These are phyloP conservation scores for Diplosphaera chodatii DNA, from an alignment of 139 green algal species.

Conservation along the genomic window DNA sequence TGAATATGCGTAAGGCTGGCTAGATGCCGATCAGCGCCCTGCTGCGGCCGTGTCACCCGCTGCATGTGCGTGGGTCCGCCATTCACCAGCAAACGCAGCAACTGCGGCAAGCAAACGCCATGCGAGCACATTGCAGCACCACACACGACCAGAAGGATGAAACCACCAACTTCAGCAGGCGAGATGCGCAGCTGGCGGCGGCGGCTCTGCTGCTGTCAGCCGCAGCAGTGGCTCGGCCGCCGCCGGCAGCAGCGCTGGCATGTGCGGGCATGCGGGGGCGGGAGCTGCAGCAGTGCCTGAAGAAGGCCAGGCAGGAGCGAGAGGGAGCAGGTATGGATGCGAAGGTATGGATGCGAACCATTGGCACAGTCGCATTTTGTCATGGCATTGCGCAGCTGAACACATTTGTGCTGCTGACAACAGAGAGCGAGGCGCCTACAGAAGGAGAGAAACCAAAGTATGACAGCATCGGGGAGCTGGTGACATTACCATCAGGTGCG, in stretches of 20 bases:
- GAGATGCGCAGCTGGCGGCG: background rate
- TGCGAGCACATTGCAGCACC: background rate
- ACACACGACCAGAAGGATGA: background rate
- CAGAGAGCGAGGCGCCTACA: background rate
- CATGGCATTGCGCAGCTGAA: no score
- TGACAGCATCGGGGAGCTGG: slow-evolving; percentile 48
- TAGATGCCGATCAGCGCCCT: no score
- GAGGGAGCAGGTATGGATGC: slow-evolving; percentile 7
- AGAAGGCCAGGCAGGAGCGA: slow-evolving; percentile 9
- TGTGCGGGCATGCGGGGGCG: slow-evolving; percentile 35
- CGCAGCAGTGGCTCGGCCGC: no score
- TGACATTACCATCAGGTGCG: slow-evolving; percentile 43
- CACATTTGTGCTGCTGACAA: no score
- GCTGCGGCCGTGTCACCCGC: no score
- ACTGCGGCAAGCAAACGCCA: no score
- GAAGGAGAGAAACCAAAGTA: slow-evolving; percentile 20
- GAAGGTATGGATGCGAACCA: no score
- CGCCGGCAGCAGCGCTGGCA: background rate
- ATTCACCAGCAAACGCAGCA: no score
- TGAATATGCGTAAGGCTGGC: no score
- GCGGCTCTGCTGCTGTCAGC: background rate
- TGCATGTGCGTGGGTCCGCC: no score
- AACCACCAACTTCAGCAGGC: no score
- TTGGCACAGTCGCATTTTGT: no score
- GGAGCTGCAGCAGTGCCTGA: slow-evolving; percentile 41